These are phyloP conservation scores for Erysimum cheiri DNA, from an alignment of 441 rosid species.

Conservation along the genomic window DNA sequence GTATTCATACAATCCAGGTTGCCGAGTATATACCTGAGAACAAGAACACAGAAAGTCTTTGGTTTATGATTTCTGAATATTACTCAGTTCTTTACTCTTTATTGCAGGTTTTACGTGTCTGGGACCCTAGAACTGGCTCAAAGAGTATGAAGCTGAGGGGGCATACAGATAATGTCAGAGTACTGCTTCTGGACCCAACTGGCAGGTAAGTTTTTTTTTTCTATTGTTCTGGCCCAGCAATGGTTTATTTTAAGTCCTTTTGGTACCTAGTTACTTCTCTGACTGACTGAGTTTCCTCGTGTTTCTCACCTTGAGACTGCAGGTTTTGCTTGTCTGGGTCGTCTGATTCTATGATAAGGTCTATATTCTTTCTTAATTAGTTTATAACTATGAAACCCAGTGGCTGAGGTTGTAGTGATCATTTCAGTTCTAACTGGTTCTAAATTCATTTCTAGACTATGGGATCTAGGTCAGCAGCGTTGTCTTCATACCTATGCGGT, in stretches of 20 bases:
- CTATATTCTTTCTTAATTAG: slow-evolving; percentile 31
- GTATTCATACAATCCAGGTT: slow-evolving; percentile 46
- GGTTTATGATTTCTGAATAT: slow-evolving; percentile 26
- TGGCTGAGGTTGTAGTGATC: slow-evolving; percentile 22
- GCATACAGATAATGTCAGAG: slow-evolving; percentile 95
- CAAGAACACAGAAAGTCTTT: slow-evolving; percentile 14
- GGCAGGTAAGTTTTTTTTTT: slow-evolving; percentile 67
- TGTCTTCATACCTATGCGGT: slow-evolving; percentile 99
- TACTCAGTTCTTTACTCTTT: slow-evolving; percentile 32
- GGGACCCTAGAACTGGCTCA: slow-evolving; percentile 98
- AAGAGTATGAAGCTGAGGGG: slow-evolving; percentile 97
- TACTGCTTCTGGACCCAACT: slow-evolving; percentile 89
- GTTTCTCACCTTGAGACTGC: slow-evolving; percentile 46
- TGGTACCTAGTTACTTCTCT: slow-evolving; percentile 7
- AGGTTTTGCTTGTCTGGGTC: slow-evolving; percentile 99
- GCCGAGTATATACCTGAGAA: slow-evolving; percentile 13
- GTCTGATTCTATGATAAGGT: slow-evolving; percentile 99
- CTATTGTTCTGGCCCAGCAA: slow-evolving; percentile 18
- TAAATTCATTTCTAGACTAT: slow-evolving; percentile 62
- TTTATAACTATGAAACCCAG: slow-evolving; percentile 8
- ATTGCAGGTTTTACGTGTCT: slow-evolving; percentile 91
- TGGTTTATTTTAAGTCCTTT: slow-evolving; percentile 6
- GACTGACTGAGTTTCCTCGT: slow-evolving; percentile 20
- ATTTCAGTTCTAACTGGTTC: slow-evolving; percentile 43
- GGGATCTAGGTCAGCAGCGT: slow-evolving; percentile 99